Evolutionary conservation across 208 protist species (phyloP).

Genomic region (Trypanosoma conorhini): DNA sequence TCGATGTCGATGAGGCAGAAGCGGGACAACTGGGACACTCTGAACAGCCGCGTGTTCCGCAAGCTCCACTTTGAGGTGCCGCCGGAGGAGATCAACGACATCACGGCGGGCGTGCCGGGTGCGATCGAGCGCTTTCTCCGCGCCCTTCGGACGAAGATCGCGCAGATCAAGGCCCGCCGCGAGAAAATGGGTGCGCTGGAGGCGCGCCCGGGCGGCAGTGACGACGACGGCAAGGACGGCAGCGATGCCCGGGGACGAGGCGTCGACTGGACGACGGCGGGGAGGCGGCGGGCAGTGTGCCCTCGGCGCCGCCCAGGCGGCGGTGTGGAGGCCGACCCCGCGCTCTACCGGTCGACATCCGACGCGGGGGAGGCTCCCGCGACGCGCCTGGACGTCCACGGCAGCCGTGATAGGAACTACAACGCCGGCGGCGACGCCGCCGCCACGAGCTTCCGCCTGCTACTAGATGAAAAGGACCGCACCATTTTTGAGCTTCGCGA

Average conservation of each 20-base stretch:
- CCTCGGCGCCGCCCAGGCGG: neutral
- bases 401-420: constrained; percentile 5
- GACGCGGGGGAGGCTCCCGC: neutral
- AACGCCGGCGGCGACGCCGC: constrained; percentile 16
- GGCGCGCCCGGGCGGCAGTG: neutral
- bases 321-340: neutral
- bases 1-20: constrained; percentile 92
- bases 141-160: constrained; percentile 90
- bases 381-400: neutral
- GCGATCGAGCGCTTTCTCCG: constrained; percentile 94
- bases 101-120: constrained; percentile 86
- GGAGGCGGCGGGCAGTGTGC: neutral
- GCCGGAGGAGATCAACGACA: constrained; percentile 88
- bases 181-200: constrained; percentile 30
- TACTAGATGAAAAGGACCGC: constrained; percentile 90
- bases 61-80: constrained; percentile 94
- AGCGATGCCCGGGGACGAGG: neutral
- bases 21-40: constrained; percentile 96
- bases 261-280: neutral
- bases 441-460: constrained; percentile 32
- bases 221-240: neutral
- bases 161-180: constrained; percentile 71
- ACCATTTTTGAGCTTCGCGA: constrained; percentile 91
- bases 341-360: neutral
- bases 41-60: constrained; percentile 95